phyloP scores from a whole-genome alignment of 2,329 filamentous ascomycete genomes.

The Ascochyta koolunga region DNA sequence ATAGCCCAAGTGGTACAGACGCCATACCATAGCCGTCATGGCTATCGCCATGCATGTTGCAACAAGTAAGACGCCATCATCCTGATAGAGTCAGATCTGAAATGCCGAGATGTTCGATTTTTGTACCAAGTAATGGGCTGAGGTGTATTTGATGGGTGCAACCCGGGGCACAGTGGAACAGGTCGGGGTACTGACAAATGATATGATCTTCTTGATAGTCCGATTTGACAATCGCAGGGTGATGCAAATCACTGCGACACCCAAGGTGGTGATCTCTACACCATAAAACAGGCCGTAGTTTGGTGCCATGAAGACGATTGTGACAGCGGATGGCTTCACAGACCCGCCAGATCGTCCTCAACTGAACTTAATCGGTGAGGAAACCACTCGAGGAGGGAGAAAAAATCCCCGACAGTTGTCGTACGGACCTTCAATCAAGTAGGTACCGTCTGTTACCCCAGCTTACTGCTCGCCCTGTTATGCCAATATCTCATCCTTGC shows the following conservation, averaged over 20 bases:
- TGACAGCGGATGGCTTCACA: slow-evolving; percentile 1
- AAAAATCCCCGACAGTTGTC: neutral
- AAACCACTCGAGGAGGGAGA: neutral
- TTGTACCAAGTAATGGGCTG: neutral
- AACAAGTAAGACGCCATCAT: slow-evolving; percentile 8
- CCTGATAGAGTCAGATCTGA: slow-evolving; percentile 1
- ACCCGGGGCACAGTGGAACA: neutral
- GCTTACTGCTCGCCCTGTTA: neutral
- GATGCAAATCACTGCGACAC: slow-evolving; percentile 13
- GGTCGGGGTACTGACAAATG: slow-evolving; percentile 5
- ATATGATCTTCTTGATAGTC: slow-evolving; percentile 11
- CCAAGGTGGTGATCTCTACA: slow-evolving; percentile 14
- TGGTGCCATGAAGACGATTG: slow-evolving; percentile 12
- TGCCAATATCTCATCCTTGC: slow-evolving; percentile 1
- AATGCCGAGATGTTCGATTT: too few relatives aligned
- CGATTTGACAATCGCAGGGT: slow-evolving; percentile 11
- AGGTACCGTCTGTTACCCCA: neutral
- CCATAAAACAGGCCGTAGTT: slow-evolving; percentile 15
- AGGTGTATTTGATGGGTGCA: neutral
- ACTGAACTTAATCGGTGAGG: neutral
- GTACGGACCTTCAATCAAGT: slow-evolving; percentile 4
- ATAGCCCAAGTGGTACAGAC: slow-evolving; percentile 10
- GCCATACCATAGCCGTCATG: slow-evolving; percentile 15
- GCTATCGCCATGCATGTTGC: slow-evolving; percentile 6
- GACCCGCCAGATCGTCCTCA: slow-evolving; percentile 6